A percentile compares a stretch with the other conserved stretches of the same genome.
These are phyloP conservation scores for Beauveria australis DNA, from an alignment of 2,329 filamentous ascomycete species.

Conservation along the genomic window DNA sequence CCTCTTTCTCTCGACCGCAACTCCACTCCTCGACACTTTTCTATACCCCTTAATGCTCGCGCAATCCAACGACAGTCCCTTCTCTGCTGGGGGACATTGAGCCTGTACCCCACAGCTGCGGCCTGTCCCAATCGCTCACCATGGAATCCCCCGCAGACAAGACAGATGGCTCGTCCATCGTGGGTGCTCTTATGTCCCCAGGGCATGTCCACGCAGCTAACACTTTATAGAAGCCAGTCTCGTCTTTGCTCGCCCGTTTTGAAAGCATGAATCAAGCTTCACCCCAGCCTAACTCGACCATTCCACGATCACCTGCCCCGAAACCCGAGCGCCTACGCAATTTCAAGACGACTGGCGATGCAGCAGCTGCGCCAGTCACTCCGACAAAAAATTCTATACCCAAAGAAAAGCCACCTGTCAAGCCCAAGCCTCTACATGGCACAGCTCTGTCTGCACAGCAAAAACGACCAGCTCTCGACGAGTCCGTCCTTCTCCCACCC, in stretches of 20 bases:
- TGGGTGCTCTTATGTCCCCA: constrained; percentile 30
- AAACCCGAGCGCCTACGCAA: constrained; percentile 37
- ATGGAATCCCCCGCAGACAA: constrained; percentile 36
- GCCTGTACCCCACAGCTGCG: constrained; percentile 1
- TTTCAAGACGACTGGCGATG: constrained; percentile 30
- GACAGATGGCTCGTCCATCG: constrained; percentile 70
- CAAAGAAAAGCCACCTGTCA: constrained; percentile 30
- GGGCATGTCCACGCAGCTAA: constrained; percentile 16
- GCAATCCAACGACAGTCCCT: neutral
- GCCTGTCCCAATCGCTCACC: neutral
- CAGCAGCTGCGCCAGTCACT: constrained; percentile 22
- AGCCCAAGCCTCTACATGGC: constrained; percentile 22
- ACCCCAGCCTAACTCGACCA: constrained; percentile 17
- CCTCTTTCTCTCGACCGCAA: neutral
- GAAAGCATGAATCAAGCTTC: constrained; percentile 53
- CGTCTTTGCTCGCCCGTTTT: constrained; percentile 71
- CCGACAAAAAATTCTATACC: constrained; percentile 24
- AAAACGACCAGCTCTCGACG: constrained; percentile 19
- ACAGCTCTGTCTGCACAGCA: neutral
- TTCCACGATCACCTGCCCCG: constrained; percentile 30
- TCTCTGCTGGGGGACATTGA: neutral
- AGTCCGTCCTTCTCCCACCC: constrained; percentile 40
- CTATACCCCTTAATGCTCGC: neutral
- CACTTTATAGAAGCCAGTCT: constrained; percentile 61
- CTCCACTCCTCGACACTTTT: neutral